Percentiles rank a stretch among this genome's conserved stretches.
Evolutionary conservation across 78 protist species (phyloP).

Genomic region (Dictyostelium capitatum): DNA sequence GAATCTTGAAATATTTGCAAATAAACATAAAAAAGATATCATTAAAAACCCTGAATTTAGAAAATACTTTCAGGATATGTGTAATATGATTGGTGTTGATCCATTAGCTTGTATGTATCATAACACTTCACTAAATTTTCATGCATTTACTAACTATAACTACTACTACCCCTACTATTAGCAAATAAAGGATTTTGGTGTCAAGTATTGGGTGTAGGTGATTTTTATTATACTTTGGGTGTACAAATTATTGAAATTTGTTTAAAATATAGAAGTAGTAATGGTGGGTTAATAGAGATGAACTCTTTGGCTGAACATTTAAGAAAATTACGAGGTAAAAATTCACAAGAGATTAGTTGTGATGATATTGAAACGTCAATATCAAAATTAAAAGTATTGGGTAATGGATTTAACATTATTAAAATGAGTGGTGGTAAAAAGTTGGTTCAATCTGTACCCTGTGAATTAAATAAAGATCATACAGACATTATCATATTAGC

Average conservation of each 20-base stretch:
- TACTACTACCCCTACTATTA: background rate
- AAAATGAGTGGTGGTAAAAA: conserved; percentile 38
- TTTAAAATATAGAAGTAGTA: conserved; percentile 80
- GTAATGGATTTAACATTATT: conserved; percentile 83
- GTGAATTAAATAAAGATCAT: conserved; percentile 91
- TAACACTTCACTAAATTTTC: background rate
- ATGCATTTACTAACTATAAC: background rate
- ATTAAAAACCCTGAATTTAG: conserved; percentile 93
- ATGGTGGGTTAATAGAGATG: conserved; percentile 95
- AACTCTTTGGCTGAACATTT: conserved; percentile 68
- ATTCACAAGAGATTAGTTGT: conserved; percentile 71
- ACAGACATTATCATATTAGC: conserved; percentile 67
- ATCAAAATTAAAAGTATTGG: conserved; percentile 79
- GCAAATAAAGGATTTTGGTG: conserved; percentile 97
- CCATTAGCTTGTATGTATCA: conserved; percentile 89
- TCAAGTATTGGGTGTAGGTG: conserved; percentile 96
- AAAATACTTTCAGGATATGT: conserved; percentile 92
- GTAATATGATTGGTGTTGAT: conserved; percentile 95
- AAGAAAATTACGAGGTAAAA: conserved; percentile 54
- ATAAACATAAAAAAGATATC: conserved; percentile 89
- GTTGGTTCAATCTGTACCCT: conserved; percentile 93
- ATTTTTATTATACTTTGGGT: conserved; percentile 96
- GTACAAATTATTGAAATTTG: conserved; percentile 96
- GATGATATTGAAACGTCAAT: conserved; percentile 94
- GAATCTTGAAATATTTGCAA: conserved; percentile 93